Conservation (phyloP, 169 alveolate genomes). For the Ichthyophthirius multifiliis region DNA sequence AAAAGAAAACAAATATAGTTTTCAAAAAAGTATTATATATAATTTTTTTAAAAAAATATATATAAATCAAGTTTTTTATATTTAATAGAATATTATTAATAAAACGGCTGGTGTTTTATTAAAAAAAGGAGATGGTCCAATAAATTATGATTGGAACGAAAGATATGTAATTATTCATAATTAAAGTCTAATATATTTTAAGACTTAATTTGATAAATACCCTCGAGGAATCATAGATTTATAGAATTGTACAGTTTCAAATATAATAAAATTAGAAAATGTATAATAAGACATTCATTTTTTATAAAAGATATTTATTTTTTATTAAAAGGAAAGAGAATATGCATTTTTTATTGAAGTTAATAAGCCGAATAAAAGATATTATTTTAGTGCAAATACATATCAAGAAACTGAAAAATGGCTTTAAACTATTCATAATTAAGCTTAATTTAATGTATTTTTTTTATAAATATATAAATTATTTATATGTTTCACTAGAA, state of each 20-base stretch:
- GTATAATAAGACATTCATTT: background rate
- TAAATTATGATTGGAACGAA: conserved; percentile 62
- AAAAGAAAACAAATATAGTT: background rate
- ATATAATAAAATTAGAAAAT: background rate
- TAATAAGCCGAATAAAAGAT: background rate
- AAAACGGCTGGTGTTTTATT: conserved; percentile 47
- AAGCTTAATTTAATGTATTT: too few relatives aligned
- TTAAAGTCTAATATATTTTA: conserved; percentile 23
- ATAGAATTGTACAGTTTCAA: conserved; percentile 23
- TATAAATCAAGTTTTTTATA: too few relatives aligned
- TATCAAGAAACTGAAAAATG: conserved; percentile 29
- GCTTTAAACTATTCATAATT: too few relatives aligned
- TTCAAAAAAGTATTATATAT: too few relatives aligned
- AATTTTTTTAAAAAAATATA: too few relatives aligned
- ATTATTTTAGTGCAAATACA: conserved; percentile 25
- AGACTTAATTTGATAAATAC: conserved; percentile 18
- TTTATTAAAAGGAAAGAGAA: conserved; percentile 24
- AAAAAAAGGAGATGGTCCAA: conserved; percentile 70
- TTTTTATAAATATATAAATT: too few relatives aligned
- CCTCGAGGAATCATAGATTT: conserved; percentile 35
- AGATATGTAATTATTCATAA: conserved; percentile 61
- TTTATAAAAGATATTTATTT: too few relatives aligned
- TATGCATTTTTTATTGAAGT: conserved; percentile 29
- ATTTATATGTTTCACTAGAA: too few relatives aligned
- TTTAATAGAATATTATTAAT: conserved; percentile 9